Conservation (phyloP, 2,329 filamentous ascomycete genomes). For the Hypomyces perniciosus region DNA sequence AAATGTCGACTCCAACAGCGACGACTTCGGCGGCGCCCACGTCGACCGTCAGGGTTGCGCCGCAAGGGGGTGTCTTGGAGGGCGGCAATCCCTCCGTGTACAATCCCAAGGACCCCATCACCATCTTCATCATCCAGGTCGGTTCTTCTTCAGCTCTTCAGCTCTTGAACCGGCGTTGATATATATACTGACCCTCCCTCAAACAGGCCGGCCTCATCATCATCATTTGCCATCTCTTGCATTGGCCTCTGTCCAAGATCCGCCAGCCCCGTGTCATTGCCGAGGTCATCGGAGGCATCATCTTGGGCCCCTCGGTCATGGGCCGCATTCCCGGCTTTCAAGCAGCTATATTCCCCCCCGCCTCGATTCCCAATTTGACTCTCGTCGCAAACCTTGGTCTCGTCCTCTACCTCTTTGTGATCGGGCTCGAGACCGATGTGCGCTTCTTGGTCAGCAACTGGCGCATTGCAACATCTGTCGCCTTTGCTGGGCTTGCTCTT, state of each 20-base stretch:
- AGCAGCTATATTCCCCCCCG: constrained; percentile 66
- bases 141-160: not conserved
- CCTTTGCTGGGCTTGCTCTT: constrained; percentile 70
- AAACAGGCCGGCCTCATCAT: constrained; percentile 38
- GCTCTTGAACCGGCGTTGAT: not conserved
- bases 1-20: constrained; percentile 17
- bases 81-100: constrained; percentile 63
- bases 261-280: constrained; percentile 78
- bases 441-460: constrained; percentile 73
- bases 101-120: constrained; percentile 65
- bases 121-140: constrained; percentile 70
- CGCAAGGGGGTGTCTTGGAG: constrained; percentile 61
- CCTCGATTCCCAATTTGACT: constrained; percentile 67
- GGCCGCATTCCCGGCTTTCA: constrained; percentile 77
- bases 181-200: not conserved
- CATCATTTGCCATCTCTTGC: constrained; percentile 48
- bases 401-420: constrained; percentile 79
- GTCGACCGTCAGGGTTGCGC: constrained; percentile 25
- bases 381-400: constrained; percentile 79
- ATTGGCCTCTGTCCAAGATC: constrained; percentile 70
- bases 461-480: constrained; percentile 71
- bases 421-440: constrained; percentile 81
- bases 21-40: constrained; percentile 24
- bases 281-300: constrained; percentile 77
- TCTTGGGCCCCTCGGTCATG: constrained; percentile 83